Evolutionary conservation across 2,329 filamentous ascomycete genomes (phyloP), one percentile per base, ranked within the genome.

Genomic region (Fusarium concolor): DNA sequence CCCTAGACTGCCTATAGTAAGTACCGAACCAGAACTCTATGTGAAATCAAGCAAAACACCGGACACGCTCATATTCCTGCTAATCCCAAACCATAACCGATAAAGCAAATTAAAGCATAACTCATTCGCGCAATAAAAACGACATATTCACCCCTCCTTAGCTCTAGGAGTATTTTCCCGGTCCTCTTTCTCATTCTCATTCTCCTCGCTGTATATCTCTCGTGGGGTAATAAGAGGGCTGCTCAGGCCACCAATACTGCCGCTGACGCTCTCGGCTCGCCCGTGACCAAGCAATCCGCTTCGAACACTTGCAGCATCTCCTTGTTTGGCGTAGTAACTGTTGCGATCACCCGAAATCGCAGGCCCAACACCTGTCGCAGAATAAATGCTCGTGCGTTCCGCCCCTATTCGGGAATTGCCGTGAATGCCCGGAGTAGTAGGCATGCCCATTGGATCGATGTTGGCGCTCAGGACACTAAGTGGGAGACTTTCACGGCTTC

Each of bases 381-480:
- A 94, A 80, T 97, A 97, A 52, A 97, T 88, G 76, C 91, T 93
- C 17, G 89, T 89, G n/a, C 92, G 85, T 77, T 94, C 91, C 22
- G 86, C 80, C 31, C 80, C 80, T 12, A 81, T 77, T 18, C 68
- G 79, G 22, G 83, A 75, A 54, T 72, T 78, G 38, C 82, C 84
- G 61, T 90, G 86, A 43, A 90, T 80, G 6, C 83, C 83, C 2
- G 85, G 79, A 20, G 85, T 82, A 4, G 79, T 72, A 2, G 83
- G 79, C 47, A 83, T 76, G 59, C 81, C 79, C 33, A 75, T 68
- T 17, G 81, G 79, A 37, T 91, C 89, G 33, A 91, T 82, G 74
- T 90, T 93, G 59, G 89, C 87, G 74, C 91, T 93, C 35, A 96
- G 84, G 8, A 95, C 89, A 74, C 91, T 94, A 26, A 96, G 83